Evolutionary conservation across 805 yeast genomes (phyloP).

Genomic region (Starmerella floris): DNA sequence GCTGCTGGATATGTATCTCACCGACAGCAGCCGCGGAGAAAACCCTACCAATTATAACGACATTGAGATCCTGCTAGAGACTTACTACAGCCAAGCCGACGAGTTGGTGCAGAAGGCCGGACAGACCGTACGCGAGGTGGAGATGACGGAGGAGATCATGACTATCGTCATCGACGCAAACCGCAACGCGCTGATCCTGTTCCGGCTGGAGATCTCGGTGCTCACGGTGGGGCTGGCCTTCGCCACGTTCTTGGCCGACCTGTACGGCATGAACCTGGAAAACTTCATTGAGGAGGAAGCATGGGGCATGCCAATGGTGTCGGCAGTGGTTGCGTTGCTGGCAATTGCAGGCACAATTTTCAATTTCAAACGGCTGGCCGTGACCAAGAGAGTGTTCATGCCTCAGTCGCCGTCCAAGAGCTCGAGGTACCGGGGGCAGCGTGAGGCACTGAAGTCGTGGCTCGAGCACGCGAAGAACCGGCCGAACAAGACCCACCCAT

Average conservation of each 20-base stretch:
- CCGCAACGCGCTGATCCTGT: slow-evolving; percentile 77
- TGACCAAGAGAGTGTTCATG: slow-evolving; percentile 60
- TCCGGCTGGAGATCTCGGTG: slow-evolving; percentile 69
- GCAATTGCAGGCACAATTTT: slow-evolving; percentile 36
- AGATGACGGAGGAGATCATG: slow-evolving; percentile 83
- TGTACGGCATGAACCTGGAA: slow-evolving; percentile 89
- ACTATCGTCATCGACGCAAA: slow-evolving; percentile 84
- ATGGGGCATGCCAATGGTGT: slow-evolving; percentile 49
- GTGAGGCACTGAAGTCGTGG: slow-evolving; percentile 15
- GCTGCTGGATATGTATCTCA: slow-evolving; percentile 62
- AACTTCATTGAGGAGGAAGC: slow-evolving; percentile 77
- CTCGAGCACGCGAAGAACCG: slow-evolving; percentile 2
- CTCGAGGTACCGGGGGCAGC: neutral
- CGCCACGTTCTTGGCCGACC: slow-evolving; percentile 74
- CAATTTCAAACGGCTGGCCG: slow-evolving; percentile 45
- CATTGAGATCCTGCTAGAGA: slow-evolving; percentile 73
- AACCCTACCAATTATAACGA: slow-evolving; percentile 33
- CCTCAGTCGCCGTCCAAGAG: slow-evolving; percentile 11
- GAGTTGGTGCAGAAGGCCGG: slow-evolving; percentile 88
- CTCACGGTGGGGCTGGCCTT: slow-evolving; percentile 76
- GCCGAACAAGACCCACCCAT: neutral
- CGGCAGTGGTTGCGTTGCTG: slow-evolving; percentile 33
- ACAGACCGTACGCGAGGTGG: slow-evolving; percentile 66
- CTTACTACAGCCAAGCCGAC: slow-evolving; percentile 83
- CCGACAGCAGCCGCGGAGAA: slow-evolving; percentile 30